phyloP scores from a whole-genome alignment of 2,329 filamentous ascomycete species.

The Alternaria arbusti region DNA sequence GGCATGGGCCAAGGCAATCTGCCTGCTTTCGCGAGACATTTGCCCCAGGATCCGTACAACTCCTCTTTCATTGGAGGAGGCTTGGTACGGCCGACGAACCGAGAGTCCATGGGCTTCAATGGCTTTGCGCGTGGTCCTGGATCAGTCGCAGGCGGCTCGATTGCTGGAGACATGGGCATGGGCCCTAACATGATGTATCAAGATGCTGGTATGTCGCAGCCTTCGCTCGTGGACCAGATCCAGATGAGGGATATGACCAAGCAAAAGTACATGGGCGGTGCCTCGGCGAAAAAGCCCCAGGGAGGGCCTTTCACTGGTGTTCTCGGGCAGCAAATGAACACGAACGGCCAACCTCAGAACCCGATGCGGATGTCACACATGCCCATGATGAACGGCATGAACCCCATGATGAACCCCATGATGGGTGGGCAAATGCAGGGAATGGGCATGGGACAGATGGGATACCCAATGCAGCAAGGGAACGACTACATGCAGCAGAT shows the following conservation, averaged over 20 bases:
- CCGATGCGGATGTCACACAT: conserved; percentile 37
- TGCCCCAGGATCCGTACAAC: conserved; percentile 45
- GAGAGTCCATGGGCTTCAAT: conserved; percentile 48
- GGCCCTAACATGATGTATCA: conserved; percentile 36
- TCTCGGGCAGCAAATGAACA: conserved; percentile 44
- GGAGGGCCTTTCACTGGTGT: conserved; percentile 45
- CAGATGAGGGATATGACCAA: conserved; percentile 46
- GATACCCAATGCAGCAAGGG: conserved; percentile 73
- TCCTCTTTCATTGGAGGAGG: conserved; percentile 43
- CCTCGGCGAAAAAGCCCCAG: conserved; percentile 38
- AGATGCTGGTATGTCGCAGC: conserved; percentile 38
- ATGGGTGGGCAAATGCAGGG: conserved; percentile 36
- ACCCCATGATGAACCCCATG: conserved; percentile 33
- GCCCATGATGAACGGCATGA: conserved; percentile 32
- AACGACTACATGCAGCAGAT: conserved; percentile 83
- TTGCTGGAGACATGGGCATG: conserved; percentile 24
- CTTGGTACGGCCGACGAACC: conserved; percentile 40
- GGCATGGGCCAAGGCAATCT: conserved; percentile 23
- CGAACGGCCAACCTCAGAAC: conserved; percentile 24
- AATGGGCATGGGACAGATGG: conserved; percentile 41
- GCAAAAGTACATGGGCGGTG: conserved; percentile 46
- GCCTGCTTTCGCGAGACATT: conserved; percentile 45
- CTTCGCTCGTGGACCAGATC: conserved; percentile 47
- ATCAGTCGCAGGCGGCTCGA: conserved; percentile 44
- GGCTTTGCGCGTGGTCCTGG: conserved; percentile 41